Conservation (phyloP, 176 grass and related monocot genomes). For the Puya raimondii region DNA sequence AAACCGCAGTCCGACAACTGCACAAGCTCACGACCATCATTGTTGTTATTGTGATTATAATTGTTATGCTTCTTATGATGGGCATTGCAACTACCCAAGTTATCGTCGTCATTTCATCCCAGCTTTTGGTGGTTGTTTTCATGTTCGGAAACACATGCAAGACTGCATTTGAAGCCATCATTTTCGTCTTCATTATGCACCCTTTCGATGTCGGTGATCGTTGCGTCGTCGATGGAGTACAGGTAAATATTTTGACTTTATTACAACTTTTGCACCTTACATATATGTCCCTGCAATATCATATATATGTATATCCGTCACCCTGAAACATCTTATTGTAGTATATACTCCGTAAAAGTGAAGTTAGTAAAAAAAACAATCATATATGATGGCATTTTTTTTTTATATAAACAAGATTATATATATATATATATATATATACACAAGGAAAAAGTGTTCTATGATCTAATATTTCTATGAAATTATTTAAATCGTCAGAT, state of each 20-base stretch:
- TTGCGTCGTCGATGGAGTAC: constrained; percentile 78
- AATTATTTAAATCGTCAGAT: constrained; percentile 39
- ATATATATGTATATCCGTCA: too few species aligned
- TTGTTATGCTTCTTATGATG: constrained; percentile 67
- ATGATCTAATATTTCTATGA: not conserved
- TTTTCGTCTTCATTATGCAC: constrained; percentile 99
- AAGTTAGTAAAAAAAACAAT: too few species aligned
- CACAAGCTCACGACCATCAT: constrained; percentile 67
- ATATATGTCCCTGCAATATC: not conserved
- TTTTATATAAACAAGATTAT: not conserved
- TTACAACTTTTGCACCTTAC: not conserved
- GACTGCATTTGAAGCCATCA: constrained; percentile 85
- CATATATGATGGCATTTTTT: not conserved
- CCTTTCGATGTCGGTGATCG: constrained; percentile 95
- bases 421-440: too few species aligned
- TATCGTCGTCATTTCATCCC: constrained; percentile 74
- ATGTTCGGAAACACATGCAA: constrained; percentile 98
- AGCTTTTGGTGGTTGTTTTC: constrained; percentile 80
- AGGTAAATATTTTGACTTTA: constrained; percentile 42
- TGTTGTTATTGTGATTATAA: constrained; percentile 47
- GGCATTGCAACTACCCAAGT: constrained; percentile 85
- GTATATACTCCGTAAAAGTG: too few species aligned
- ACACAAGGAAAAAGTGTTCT: not conserved
- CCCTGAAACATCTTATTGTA: too few species aligned
- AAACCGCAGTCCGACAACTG: constrained; percentile 88